phyloP scores from a whole-genome alignment of 352 stramenopile genomes.

The Globisporangium perplexum region DNA sequence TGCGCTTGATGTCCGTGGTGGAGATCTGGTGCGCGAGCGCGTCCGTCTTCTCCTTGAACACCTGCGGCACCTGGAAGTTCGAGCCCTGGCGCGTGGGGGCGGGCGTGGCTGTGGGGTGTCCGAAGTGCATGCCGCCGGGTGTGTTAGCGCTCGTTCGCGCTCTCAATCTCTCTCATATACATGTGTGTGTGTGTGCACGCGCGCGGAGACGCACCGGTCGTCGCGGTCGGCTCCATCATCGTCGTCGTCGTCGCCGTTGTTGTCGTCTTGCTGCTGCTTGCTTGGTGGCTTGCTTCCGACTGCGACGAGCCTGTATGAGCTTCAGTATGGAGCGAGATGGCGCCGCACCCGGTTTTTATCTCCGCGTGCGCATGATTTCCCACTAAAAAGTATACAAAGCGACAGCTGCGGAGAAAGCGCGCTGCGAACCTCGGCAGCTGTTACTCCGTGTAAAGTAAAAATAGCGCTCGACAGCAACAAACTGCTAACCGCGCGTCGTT shows the following conservation, averaged over 20 bases:
- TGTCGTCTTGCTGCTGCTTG: background rate
- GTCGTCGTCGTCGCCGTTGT: background rate
- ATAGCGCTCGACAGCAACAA: background rate
- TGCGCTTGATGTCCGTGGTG: constrained; percentile 72
- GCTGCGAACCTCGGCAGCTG: background rate
- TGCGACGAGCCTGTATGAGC: background rate
- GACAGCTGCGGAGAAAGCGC: background rate
- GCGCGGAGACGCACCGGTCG: constrained; percentile 2
- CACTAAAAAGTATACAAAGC: constrained; percentile 1
- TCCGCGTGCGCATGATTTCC: background rate
- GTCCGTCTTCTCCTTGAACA: constrained; percentile 64
- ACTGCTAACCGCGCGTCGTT: background rate
- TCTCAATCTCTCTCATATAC: background rate
- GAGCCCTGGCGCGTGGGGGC: constrained; percentile 27
- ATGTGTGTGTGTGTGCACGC: background rate
- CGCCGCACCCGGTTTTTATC: background rate
- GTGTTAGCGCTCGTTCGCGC: too few species aligned
- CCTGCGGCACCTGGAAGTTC: constrained; percentile 55
- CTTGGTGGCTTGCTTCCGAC: background rate
- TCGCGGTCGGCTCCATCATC: constrained; percentile 19
- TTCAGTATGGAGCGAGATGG: background rate
- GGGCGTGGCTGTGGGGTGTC: constrained; percentile 4
- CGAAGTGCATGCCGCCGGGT: too few species aligned
- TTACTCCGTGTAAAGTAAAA: constrained; percentile 2
- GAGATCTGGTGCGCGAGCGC: constrained; percentile 67